Conservation (phyloP, 2,329 filamentous ascomycete species). For the Bipolaris gigantea region DNA sequence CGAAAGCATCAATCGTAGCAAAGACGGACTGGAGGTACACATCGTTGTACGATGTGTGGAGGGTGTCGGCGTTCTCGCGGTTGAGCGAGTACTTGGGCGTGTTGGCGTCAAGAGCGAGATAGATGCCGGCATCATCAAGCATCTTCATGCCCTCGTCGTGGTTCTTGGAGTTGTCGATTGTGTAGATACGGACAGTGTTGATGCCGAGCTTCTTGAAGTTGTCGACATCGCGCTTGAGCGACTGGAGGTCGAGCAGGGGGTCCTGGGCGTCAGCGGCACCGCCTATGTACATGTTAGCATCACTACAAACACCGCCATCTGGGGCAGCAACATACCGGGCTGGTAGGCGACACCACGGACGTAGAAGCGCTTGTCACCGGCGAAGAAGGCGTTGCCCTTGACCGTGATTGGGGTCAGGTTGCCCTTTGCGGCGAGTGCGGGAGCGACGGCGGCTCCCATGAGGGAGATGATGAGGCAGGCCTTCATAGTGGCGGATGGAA, state of each 20-base stretch:
- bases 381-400: constrained; percentile 67
- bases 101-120: constrained; percentile 89
- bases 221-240: constrained; percentile 75
- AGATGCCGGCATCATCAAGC: constrained; percentile 83
- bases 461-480: constrained; percentile 31
- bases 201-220: constrained; percentile 83
- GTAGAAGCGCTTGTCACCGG: constrained; percentile 62
- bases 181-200: constrained; percentile 92
- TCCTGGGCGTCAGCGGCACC: constrained; percentile 55
- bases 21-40: constrained; percentile 84
- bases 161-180: constrained; percentile 79
- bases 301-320: constrained; percentile 45
- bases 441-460: constrained; percentile 31
- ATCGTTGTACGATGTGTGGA: constrained; percentile 73
- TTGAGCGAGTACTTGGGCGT: constrained; percentile 85
- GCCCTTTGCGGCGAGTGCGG: constrained; percentile 36
- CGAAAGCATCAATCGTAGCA: constrained; percentile 76
- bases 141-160: constrained; percentile 85
- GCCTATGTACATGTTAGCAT: constrained; percentile 41
- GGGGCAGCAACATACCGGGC: constrained; percentile 51
- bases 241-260: constrained; percentile 69
- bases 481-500: constrained; percentile 33
- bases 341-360: constrained; percentile 67
- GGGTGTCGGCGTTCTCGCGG: constrained; percentile 63
- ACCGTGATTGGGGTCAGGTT: constrained; percentile 59